Conservation (phyloP, 2,329 filamentous ascomycete genomes). For the Epichloe bromicola region DNA sequence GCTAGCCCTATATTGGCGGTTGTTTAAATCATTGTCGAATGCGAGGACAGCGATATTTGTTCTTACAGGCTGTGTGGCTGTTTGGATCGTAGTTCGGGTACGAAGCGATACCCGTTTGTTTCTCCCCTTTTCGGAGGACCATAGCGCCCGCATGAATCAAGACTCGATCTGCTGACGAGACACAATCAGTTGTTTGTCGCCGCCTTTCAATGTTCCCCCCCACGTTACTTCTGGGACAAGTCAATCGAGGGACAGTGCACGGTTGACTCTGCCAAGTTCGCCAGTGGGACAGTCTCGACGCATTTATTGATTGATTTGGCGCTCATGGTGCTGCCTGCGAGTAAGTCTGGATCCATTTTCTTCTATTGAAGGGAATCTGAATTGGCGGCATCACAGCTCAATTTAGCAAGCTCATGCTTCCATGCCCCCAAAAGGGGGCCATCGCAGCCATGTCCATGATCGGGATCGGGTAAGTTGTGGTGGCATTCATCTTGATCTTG, state of each 20-base stretch:
- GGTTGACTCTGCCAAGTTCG: conserved; percentile 5
- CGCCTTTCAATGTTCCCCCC: neutral
- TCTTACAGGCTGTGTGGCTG: neutral
- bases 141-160: too few species aligned
- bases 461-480: neutral
- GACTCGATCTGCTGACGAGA: neutral
- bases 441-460: conserved; percentile 2
- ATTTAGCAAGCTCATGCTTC: neutral
- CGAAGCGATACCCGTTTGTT: neutral
- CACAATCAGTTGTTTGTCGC: neutral
- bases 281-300: neutral
- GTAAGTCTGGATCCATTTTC: neutral
- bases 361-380: neutral
- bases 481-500: neutral
- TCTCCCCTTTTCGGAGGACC: too few species aligned
- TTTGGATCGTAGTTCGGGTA: neutral
- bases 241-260: conserved; percentile 2
- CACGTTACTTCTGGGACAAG: conserved; percentile 3
- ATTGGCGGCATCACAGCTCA: neutral
- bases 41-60: conserved; percentile 1
- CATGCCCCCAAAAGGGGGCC: neutral
- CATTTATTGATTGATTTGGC: neutral
- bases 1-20: conserved; percentile 6
- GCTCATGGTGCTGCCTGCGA: neutral
- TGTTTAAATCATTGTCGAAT: conserved; percentile 3